These are phyloP conservation scores for Dothiorella sarmentorum DNA, from an alignment of 2,329 filamentous ascomycete genomes.

Conservation along the genomic window DNA sequence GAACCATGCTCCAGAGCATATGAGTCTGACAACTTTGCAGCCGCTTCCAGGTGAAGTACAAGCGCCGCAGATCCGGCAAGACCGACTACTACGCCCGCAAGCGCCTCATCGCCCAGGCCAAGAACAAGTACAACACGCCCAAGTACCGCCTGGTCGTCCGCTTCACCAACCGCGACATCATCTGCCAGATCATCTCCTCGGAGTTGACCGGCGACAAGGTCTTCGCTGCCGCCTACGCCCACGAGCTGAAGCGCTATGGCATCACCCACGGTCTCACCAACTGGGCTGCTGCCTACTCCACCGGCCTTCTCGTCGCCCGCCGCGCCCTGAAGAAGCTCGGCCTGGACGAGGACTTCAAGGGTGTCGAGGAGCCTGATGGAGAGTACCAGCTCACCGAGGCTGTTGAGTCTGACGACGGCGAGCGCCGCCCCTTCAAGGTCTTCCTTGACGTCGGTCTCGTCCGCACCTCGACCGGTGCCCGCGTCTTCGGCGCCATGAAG, in stretches of 20 bases:
- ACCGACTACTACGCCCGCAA: constrained; percentile 99
- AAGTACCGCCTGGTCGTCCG: constrained; percentile 99
- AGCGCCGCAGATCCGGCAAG: constrained; percentile 92
- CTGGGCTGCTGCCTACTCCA: constrained; percentile 97
- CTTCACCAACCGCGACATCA: constrained; percentile 99
- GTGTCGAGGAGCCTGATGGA: constrained; percentile 95
- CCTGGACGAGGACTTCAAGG: constrained; percentile 85
- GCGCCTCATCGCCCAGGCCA: constrained; percentile 99
- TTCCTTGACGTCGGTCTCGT: constrained; percentile 96
- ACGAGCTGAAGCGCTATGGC: constrained; percentile 97
- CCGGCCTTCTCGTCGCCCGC: constrained; percentile 93
- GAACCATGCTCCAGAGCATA: not conserved
- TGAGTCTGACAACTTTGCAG: constrained; percentile 48
- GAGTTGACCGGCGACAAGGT: constrained; percentile 99
- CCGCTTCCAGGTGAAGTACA: constrained; percentile 99
- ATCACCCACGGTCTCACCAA: constrained; percentile 99
- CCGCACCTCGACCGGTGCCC: constrained; percentile 96
- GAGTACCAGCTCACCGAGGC: constrained; percentile 96
- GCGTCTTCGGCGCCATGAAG: constrained; percentile 99
- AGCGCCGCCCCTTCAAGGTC: constrained; percentile 98
- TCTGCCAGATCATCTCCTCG: constrained; percentile 93
- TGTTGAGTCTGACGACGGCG: constrained; percentile 81
- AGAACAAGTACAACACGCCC: constrained; percentile 99
- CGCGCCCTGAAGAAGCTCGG: constrained; percentile 96
- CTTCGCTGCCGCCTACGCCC: constrained; percentile 85